phyloP scores from a whole-genome alignment of 2,329 filamentous ascomycete genomes.

The Calonectria ilicicola region DNA sequence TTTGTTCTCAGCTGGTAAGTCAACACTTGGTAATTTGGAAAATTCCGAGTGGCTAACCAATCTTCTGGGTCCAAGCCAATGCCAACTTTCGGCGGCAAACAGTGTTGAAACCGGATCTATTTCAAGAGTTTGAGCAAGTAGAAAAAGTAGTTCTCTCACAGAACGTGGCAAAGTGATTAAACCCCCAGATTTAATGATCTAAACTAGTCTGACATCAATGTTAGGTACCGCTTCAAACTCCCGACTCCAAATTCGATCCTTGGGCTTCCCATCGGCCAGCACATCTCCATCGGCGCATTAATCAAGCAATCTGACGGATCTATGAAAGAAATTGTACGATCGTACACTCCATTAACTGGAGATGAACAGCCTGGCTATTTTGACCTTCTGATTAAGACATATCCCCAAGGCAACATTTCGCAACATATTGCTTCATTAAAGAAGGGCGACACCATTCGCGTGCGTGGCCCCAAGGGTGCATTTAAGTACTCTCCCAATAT shows the following conservation, averaged over 20 bases:
- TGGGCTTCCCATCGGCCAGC: conserved; percentile 95
- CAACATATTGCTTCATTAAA: conserved; percentile 85
- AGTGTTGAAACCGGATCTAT: conserved; percentile 74
- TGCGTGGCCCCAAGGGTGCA: conserved; percentile 93
- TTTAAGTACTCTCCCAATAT: conserved; percentile 97
- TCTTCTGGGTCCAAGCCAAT: not conserved
- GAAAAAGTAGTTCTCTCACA: conserved; percentile 95
- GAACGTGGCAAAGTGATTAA: conserved; percentile 85
- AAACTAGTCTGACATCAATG: not conserved
- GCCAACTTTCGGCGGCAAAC: not conserved
- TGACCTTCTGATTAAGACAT: conserved; percentile 96
- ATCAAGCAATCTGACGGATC: conserved; percentile 74
- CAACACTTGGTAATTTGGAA: not conserved
- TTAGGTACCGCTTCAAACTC: conserved; percentile 89
- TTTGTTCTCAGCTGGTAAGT: not conserved
- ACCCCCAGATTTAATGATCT: no score
- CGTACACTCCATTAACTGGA: conserved; percentile 90
- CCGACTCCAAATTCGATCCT: conserved; percentile 82
- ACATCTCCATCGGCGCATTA: conserved; percentile 91
- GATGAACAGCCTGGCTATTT: conserved; percentile 90
- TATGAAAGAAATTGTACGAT: conserved; percentile 84
- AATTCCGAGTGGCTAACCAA: not conserved
- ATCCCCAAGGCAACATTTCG: conserved; percentile 96
- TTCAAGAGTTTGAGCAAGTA: conserved; percentile 90
- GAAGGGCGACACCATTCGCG: conserved; percentile 86